Evolutionary conservation across 129 eudicot species (phyloP), one percentile per base, ranked within the genome.

Genomic region (Tagetes erecta): DNA sequence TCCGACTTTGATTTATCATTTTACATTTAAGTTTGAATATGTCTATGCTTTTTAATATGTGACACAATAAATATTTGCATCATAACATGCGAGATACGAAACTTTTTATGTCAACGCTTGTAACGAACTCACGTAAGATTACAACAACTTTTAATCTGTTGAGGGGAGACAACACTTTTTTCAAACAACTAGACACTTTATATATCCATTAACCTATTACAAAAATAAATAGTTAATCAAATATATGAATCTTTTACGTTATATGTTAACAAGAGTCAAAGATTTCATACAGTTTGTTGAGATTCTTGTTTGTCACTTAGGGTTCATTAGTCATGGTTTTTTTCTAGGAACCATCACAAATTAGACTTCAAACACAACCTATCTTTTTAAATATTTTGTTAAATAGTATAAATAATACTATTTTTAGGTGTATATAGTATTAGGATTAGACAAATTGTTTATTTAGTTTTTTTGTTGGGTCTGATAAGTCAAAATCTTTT

Each of bases 261-360:
- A 46, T 9, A 46, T 46, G 3, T 8, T 46, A 46, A 46, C 51
- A 46, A 46, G 67, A 53, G 78, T 79, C 82, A 64, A 72, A 79
- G 82, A 72, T 79, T 44, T 71, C 73, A 52, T n/a, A 72, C 67
- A 66, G 8, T 55, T 67, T 42, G 47, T 11, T 45, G 52, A 71
- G 83, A 79, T 79, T 64, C 74, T 42, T 79, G 78, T 79, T 72
- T 65, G 72, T 79, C 74, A 64, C 72, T 42, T 45, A 64, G 78
- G 60, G 78, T 79, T 70, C 73, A 42, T 64, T 14, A 14, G 59
- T 65, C 72, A 50, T 59, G 40, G 14, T 55, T 56, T 73, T 40
- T 46, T 72, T 55, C 68, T 79, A 72, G 74, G 83, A 79, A 79
- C 68, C 71, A 50, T 31, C 37, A 9, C 56, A 39, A 53, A 12